Conservation (phyloP, 495 filamentous ascomycete genomes). For the Parmelia sp. region DNA sequence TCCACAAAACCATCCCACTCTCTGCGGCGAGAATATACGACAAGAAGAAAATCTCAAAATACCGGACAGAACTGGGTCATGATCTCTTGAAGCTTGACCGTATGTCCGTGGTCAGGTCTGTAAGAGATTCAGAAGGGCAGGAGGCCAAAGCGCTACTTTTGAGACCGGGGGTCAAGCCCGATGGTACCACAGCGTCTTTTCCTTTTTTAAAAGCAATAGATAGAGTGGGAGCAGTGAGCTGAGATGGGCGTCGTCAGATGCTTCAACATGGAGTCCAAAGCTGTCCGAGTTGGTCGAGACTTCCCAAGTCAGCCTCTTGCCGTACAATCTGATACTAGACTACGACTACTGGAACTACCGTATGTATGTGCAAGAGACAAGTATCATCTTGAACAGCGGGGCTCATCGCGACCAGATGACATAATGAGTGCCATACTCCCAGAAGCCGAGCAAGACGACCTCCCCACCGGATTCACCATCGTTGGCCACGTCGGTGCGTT, state of each 20-base stretch:
- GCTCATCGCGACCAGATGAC: conserved; percentile 51
- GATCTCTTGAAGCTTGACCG: conserved; percentile 59
- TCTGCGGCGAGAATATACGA: conserved; percentile 75
- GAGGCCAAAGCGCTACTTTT: conserved; percentile 70
- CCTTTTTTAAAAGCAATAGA: background rate
- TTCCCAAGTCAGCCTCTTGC: conserved; percentile 59
- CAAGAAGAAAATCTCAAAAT: conserved; percentile 59
- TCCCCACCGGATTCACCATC: conserved; percentile 78
- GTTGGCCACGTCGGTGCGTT: conserved; percentile 78
- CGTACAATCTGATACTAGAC: conserved; percentile 66
- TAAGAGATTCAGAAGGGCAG: conserved; percentile 37
- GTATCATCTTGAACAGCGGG: background rate
- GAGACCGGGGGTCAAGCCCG: conserved; percentile 56
- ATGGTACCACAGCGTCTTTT: conserved; percentile 47
- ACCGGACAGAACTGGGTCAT: conserved; percentile 53
- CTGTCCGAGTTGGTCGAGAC: conserved; percentile 61
- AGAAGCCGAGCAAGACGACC: conserved; percentile 54
- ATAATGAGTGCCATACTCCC: conserved; percentile 76
- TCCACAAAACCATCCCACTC: conserved; percentile 64
- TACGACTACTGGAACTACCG: conserved; percentile 85
- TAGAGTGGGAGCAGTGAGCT: background rate
- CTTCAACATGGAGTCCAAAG: conserved; percentile 63
- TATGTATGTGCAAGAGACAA: conserved; percentile 36
- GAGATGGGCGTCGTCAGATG: conserved; percentile 42
- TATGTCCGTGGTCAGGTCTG: conserved; percentile 47